Conservation (phyloP, 208 protist species). For the Strigomonas galati region DNA sequence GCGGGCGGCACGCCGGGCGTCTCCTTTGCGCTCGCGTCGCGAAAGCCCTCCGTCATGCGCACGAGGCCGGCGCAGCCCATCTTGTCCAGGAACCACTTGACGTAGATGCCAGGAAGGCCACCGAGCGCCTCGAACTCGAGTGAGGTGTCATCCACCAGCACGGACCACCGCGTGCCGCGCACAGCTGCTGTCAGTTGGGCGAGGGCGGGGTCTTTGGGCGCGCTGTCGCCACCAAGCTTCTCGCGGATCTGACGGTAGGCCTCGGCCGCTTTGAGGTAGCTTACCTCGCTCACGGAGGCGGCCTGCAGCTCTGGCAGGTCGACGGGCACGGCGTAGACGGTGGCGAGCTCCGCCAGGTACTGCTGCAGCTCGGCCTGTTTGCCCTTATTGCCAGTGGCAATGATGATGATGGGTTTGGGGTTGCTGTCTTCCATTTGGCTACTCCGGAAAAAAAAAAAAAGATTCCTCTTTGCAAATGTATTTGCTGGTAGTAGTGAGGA, state of each 20-base stretch:
- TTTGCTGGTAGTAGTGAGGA: neutral
- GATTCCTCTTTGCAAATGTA: neutral
- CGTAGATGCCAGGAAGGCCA: slow-evolving; percentile 97
- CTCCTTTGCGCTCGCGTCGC: slow-evolving; percentile 28
- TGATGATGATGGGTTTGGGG: slow-evolving; percentile 25
- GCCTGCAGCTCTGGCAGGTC: slow-evolving; percentile 96
- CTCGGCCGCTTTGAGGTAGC: slow-evolving; percentile 89
- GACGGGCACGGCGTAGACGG: slow-evolving; percentile 52
- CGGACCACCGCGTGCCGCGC: slow-evolving; percentile 3
- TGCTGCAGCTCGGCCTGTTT: slow-evolving; percentile 94
- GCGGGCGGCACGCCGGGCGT: slow-evolving; percentile 23
- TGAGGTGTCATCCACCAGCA: slow-evolving; percentile 97
- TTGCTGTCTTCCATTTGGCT: neutral
- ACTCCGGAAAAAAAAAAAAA: slow-evolving; percentile 13
- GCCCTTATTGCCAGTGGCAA: slow-evolving; percentile 98
- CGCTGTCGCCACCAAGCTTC: slow-evolving; percentile 18
- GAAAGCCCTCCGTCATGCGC: slow-evolving; percentile 90
- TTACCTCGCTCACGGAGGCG: slow-evolving; percentile 83
- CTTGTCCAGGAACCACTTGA: slow-evolving; percentile 97
- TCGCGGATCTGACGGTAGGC: slow-evolving; percentile 64
- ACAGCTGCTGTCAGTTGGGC: neutral
- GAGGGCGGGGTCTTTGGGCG: slow-evolving; percentile 3
- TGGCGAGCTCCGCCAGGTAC: slow-evolving; percentile 46
- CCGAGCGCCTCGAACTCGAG: slow-evolving; percentile 96
- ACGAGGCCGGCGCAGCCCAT: slow-evolving; percentile 89